Conservation (phyloP, 1,284 basidiomycete genomes). For the Apiotrichum sp. region DNA sequence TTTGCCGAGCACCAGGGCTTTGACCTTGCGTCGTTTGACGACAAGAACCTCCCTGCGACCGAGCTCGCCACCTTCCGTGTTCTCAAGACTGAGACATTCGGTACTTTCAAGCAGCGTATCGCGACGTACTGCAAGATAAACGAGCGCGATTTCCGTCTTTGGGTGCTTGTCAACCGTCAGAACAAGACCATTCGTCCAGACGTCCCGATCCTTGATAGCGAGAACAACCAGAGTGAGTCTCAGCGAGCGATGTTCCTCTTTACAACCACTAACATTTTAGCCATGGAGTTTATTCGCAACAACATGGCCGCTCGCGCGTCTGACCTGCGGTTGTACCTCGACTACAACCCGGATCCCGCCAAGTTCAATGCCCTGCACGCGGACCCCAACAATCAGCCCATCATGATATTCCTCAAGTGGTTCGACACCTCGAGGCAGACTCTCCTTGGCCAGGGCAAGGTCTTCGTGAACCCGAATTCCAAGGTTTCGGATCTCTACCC, state of each 20-base stretch:
- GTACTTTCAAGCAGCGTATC: constrained; percentile 85
- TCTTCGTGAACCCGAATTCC: constrained; percentile 77
- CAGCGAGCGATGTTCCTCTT: too few relatives aligned
- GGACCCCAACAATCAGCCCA: constrained; percentile 63
- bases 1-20: constrained; percentile 93
- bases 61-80: constrained; percentile 93
- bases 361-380: constrained; percentile 54
- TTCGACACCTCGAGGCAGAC: constrained; percentile 94
- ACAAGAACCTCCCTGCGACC: constrained; percentile 92
- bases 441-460: constrained; percentile 79
- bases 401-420: constrained; percentile 99
- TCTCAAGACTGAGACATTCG: constrained; percentile 88
- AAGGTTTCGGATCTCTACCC: constrained; percentile 83
- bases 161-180: constrained; percentile 97
- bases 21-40: constrained; percentile 96
- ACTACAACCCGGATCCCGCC: constrained; percentile 73
- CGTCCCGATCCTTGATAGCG: constrained; percentile 90
- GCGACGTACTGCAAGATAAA: constrained; percentile 82
- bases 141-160: constrained; percentile 82
- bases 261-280: constrained; percentile 46
- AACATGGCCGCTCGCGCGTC: constrained; percentile 96
- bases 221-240: constrained; percentile 71
- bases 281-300: constrained; percentile 93
- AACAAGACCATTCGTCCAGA: constrained; percentile 99
- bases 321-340: constrained; percentile 91